Percentiles rank a stretch among this genome's conserved stretches.
These are phyloP conservation scores for Tephrocybe sp. DNA, from an alignment of 768 basidiomycete species.

Conservation along the genomic window DNA sequence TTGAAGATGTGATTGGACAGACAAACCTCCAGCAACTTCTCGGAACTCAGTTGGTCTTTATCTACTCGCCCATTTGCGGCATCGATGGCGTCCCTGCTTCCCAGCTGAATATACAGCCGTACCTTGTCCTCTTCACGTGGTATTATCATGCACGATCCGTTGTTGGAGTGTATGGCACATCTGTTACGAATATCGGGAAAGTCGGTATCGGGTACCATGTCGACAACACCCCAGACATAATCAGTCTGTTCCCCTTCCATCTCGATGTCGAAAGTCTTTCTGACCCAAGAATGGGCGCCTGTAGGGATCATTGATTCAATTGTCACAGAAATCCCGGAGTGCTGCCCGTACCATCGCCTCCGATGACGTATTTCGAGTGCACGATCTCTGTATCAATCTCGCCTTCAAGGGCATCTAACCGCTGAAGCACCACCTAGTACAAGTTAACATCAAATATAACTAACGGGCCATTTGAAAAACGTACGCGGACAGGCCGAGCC, in stretches of 20 bases:
- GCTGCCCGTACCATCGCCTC: conserved; percentile 55
- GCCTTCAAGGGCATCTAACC: conserved; percentile 31
- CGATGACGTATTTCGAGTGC: conserved; percentile 70
- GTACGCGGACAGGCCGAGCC: conserved; percentile 35
- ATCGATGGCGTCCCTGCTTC: conserved; percentile 43
- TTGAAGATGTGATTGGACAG: conserved; percentile 11
- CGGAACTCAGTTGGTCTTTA: conserved; percentile 46
- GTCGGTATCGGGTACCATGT: conserved; percentile 65
- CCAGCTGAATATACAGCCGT: conserved; percentile 69
- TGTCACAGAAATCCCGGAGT: too few relatives aligned
- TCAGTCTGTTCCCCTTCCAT: conserved; percentile 82
- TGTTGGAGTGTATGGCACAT: conserved; percentile 61
- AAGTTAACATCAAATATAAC: background rate
- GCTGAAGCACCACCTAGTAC: conserved; percentile 42
- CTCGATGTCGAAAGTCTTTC: conserved; percentile 57
- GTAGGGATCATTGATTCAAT: conserved; percentile 1
- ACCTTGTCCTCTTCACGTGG: conserved; percentile 69
- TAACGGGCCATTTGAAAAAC: conserved; percentile 7
- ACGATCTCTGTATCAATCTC: conserved; percentile 50
- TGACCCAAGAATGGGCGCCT: conserved; percentile 86
- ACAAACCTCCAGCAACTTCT: conserved; percentile 52
- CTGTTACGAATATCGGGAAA: conserved; percentile 75
- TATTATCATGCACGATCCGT: conserved; percentile 71
- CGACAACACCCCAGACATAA: conserved; percentile 82
- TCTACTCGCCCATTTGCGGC: conserved; percentile 48